Conservation (phyloP, 106 monocot species). For the Triglochin maritima region DNA sequence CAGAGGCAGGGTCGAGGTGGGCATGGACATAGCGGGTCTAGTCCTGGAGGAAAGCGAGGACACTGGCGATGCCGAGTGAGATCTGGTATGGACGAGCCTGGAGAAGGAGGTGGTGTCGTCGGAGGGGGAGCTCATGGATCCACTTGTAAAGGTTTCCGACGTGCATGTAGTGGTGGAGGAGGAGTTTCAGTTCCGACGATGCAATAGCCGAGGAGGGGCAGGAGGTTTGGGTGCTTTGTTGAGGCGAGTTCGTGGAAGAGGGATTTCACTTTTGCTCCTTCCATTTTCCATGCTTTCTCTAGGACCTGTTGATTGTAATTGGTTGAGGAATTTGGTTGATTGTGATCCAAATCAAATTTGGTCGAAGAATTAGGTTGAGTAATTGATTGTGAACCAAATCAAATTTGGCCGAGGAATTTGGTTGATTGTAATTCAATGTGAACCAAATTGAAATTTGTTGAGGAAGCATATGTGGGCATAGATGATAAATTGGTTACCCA, state of each 20-base stretch:
- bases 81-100: conserved; percentile 72
- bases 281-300: conserved; percentile 15
- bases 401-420: no score
- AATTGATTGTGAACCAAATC: no score
- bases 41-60: conserved; percentile 87
- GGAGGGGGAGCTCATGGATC: conserved; percentile 82
- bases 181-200: conserved; percentile 60
- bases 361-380: no score
- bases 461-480: no score
- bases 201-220: conserved; percentile 87
- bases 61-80: conserved; percentile 64
- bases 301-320: no score
- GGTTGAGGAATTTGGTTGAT: no score
- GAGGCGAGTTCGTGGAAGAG: conserved; percentile 34
- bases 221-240: conserved; percentile 62
- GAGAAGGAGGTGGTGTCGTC: not conserved
- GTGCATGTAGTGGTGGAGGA: conserved; percentile 86
- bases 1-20: conserved; percentile 43
- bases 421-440: no score
- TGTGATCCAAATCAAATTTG: no score
- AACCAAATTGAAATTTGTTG: no score
- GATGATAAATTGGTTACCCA: no score
- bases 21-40: conserved; percentile 55
- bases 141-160: conserved; percentile 77
- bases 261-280: conserved; percentile 21